Conservation (phyloP, 2,329 filamentous ascomycete genomes). For the Thielaviopsis musarum region DNA sequence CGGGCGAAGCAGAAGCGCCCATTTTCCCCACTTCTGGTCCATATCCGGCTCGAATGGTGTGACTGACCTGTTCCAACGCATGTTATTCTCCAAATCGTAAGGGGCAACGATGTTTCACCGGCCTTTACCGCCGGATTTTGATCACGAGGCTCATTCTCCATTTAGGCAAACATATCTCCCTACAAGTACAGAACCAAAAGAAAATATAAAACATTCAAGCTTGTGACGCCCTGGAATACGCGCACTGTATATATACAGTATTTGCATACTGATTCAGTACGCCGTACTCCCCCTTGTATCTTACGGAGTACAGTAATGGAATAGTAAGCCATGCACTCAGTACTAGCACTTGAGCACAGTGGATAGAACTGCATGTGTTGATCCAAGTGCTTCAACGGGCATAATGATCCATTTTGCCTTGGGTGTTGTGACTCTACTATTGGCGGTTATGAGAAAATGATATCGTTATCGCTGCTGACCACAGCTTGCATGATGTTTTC, state of each 20-base stretch:
- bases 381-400: neutral
- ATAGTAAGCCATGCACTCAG: no score
- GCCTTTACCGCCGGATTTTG: neutral
- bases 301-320: neutral
- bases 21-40: no score
- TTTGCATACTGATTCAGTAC: neutral
- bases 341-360: neutral
- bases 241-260: neutral
- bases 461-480: neutral
- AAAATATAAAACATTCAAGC: neutral
- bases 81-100: neutral
- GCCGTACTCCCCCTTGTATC: no score
- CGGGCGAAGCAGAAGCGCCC: neutral
- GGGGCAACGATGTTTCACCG: neutral
- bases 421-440: neutral
- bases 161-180: neutral
- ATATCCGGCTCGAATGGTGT: no score
- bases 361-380: neutral
- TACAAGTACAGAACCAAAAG: neutral
- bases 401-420: neutral
- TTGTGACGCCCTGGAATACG: neutral
- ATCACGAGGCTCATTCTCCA: neutral
- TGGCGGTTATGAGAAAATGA: neutral
- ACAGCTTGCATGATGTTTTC: neutral
- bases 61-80: neutral